Evolutionary conservation across 257 asterid genomes (phyloP), one percentile per base, ranked within the genome.

Genomic region (Rhazya stricta): DNA sequence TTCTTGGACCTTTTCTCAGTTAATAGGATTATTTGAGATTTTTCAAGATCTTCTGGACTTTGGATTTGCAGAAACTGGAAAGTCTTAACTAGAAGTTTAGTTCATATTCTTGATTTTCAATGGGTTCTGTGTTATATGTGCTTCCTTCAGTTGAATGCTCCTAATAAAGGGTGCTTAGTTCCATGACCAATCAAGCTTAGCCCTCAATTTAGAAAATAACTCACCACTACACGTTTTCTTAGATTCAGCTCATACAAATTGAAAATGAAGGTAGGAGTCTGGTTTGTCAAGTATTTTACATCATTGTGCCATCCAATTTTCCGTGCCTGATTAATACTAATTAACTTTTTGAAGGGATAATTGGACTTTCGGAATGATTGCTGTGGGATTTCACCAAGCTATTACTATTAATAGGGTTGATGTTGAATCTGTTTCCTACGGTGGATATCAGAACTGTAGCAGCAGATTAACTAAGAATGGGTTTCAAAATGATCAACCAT

Each of bases 361-460:
- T 30, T 62, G 68, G 46, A 45, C 73, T 60, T 43, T 78, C 76
- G 74, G 74, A 73, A 88, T 91, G 95, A 30, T 66, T 77, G 69
- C 73, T 74, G 27, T 50, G 68, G 77, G 78, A 71, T 76, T 80
- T 71, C 71, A 46, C 74, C 88, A 77, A 76, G 81, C 82, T 41
- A 70, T 76, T 11, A 62, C 63, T 51, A 54, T 83, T 74, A 76
- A 60, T 29, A 70, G 74, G 78, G 50, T 73, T 34, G 32, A 27
- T 63, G 63, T 34, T 50, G 79, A 57, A 73, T 75, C 71, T 78
- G 78, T 67, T 75, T 76, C 74, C 39, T 54, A 58, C n/a, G 62
- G 61, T 57, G 77, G 73, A 56, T 41, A 27, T 63, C 79, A 75
- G 45, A 45, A 60, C 43, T 68, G 54, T 25, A 18, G 69, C 13